Percentiles rank a stretch among this genome's conserved stretches.
Conservation (phyloP, 352 stramenopile genomes). For the Peronosclerospora sorghi region DNA sequence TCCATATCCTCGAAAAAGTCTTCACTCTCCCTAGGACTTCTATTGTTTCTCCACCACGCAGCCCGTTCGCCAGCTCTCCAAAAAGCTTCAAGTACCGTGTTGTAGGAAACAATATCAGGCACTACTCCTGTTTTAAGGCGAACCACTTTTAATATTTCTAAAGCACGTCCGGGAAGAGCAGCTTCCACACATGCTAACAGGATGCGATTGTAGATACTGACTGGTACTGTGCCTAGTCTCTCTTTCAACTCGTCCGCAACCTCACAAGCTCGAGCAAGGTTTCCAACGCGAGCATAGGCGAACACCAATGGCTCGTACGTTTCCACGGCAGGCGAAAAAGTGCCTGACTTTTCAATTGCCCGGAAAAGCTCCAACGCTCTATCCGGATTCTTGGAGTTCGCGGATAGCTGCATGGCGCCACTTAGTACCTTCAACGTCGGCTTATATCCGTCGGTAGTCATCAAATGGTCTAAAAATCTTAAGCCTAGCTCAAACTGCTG, state of each 20-base stretch:
- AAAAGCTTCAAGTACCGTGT: slow-evolving; percentile 45
- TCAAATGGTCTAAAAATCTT: slow-evolving; percentile 52
- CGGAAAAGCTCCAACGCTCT: slow-evolving; percentile 40
- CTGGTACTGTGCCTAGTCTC: slow-evolving; percentile 25
- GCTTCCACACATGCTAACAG: slow-evolving; percentile 42
- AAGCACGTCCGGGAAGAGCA: slow-evolving; percentile 21
- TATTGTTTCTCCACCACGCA: slow-evolving; percentile 16
- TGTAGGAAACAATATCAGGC: slow-evolving; percentile 42
- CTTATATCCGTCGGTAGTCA: slow-evolving; percentile 26
- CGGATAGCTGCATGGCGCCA: slow-evolving; percentile 38
- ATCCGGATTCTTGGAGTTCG: slow-evolving; percentile 31
- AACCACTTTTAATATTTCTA: slow-evolving; percentile 37
- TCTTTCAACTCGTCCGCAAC: slow-evolving; percentile 33
- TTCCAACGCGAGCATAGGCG: slow-evolving; percentile 37
- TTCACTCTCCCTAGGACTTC: slow-evolving; percentile 9
- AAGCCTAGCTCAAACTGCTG: slow-evolving; percentile 41
- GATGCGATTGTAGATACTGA: slow-evolving; percentile 45
- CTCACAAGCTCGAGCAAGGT: slow-evolving; percentile 30
- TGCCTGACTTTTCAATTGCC: slow-evolving; percentile 31
- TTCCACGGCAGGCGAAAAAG: slow-evolving; percentile 22
- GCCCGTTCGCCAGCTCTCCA: slow-evolving; percentile 14
- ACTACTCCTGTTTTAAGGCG: slow-evolving; percentile 11
- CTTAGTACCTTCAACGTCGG: slow-evolving; percentile 39
- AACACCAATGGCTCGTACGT: slow-evolving; percentile 42
- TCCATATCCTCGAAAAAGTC: slow-evolving; percentile 9